Conservation (phyloP, 345 rosid species). For the Cardiospermum halicacabum region DNA sequence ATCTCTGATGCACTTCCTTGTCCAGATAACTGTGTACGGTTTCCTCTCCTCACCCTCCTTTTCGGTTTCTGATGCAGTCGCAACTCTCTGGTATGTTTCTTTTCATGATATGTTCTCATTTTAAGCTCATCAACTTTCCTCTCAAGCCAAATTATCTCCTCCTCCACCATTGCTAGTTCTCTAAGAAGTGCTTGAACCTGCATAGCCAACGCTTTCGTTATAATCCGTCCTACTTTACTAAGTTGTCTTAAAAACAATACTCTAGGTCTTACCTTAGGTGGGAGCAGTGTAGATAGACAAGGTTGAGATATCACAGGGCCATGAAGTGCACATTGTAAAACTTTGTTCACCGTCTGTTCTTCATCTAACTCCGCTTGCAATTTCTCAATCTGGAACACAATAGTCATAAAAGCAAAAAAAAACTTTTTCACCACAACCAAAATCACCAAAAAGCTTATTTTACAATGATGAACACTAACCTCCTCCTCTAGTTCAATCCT, state of each 20-base stretch:
- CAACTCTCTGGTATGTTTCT: slow-evolving; percentile 44
- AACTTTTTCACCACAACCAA: not conserved
- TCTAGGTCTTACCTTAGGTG: slow-evolving; percentile 48
- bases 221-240: not conserved
- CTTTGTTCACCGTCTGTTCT: slow-evolving; percentile 47
- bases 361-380: slow-evolving; percentile 60
- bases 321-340: slow-evolving; percentile 43
- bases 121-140: slow-evolving; percentile 59
- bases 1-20: slow-evolving; percentile 19
- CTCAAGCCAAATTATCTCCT: slow-evolving; percentile 75
- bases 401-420: too few relatives aligned
- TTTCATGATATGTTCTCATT: slow-evolving; percentile 51
- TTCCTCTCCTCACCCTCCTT: slow-evolving; percentile 25
- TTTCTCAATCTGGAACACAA: slow-evolving; percentile 63
- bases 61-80: slow-evolving; percentile 29
- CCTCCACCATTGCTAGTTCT: slow-evolving; percentile 67
- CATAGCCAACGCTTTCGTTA: not conserved
- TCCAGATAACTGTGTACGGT: slow-evolving; percentile 19
- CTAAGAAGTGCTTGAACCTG: slow-evolving; percentile 61
- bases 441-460: not conserved
- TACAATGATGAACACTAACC: slow-evolving; percentile 24
- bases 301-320: slow-evolving; percentile 48
- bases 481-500: slow-evolving; percentile 48
- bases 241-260: not conserved
- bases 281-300: slow-evolving; percentile 53